Base-by-base conservation (phyloP, 2,329 filamentous ascomycete genomes). In the Trichoderma sp. region DNA sequence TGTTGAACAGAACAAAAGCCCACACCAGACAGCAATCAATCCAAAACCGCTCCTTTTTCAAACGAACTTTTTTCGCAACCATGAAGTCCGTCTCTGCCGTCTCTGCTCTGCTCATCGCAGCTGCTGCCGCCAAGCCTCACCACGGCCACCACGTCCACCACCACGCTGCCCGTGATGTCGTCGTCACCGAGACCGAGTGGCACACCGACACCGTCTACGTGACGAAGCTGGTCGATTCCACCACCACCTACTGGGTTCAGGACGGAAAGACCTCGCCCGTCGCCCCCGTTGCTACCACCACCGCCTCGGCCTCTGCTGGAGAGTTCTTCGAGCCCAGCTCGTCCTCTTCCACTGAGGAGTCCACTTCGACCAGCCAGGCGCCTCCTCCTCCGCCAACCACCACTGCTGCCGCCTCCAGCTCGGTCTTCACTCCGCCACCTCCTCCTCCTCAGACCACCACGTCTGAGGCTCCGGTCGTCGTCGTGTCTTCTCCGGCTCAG, bases 91-190 rank as follows among this genome's bases (percentile, higher is more conserved):
- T 73, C 54, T 64, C 74, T 59, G 53, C 78, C 68, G 73, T 76
- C 64, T 78, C 74, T 37, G 74, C 74, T 57, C 57, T 78, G 65
- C 67, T 79, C 72, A 79, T 72, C 74, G 80, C 77, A 70, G 79
- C 79, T 72, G 84, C 80, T 72, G 74, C 82, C 68, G 86, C 86
- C 71, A 83, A 87, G 76, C 85, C 85, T 68, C 81, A 80, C 70
- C 78, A 79, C 72, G 71, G 72, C 66, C 76, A 76, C 70, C 75
- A 78, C 68, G 79, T 80, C 68, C 76, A 80, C 71, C 77, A 77
- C 69, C 79, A 81, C 69, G 73, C 71, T 68, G 77, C 77, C 70
- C 78, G 78, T 60, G 57, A 58, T 39, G 58, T 22, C 37, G 68
- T 85, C 15, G 80, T 84, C 71, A 84, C 83, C 50, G 80, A 83